Evolutionary conservation across 2,329 filamentous ascomycete species (phyloP), one percentile per base, ranked within the genome.

Genomic region (Penicillium sp.): DNA sequence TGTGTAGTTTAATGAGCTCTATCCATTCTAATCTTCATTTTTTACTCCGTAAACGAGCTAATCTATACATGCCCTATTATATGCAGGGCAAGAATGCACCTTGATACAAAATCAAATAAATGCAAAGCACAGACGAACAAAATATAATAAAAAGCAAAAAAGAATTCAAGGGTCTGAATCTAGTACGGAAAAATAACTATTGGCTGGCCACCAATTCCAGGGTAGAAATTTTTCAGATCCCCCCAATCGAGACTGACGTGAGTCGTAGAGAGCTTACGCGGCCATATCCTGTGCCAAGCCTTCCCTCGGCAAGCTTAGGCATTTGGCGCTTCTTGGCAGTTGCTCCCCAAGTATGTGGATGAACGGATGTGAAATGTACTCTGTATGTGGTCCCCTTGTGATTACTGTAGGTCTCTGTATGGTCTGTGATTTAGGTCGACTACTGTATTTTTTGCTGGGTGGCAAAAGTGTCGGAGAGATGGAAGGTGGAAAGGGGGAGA

Each of bases 211-310:
- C 23, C 37, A 12, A 35, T 42, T 18, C 47, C 38, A 42, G 39
- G 15, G 28, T 42, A 43, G 31, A 20, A 43, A 48, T 40, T 45
- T 50, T 37, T 35, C 46, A n/a, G 49, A 46, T 55, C 56, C 56
- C 56, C 57, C 58, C 57, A 58, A 23, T 39, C 32, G 47, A 52
- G 44, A 47, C 50, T 55, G 53, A 58, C 50, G 42, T 50, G 4
- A 1, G 1, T 10, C 47, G 46, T 40, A 20, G 12, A 50, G 48
- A 60, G 58, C 58, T 61, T 41, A 61, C 58, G 58, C 57, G 58
- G 57, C 58, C 55, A 57, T 47, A 37, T 57, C 48, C 47, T 57
- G 49, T 25, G 58, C 58, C 58, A 61, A 61, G 58, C 20, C 51
- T 25, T 31, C 45, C 41, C 55, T 50, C 51, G 37, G 50, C 52